These are phyloP conservation scores for Dactylis glomerata DNA, from an alignment of 176 grass and related monocot species.

Conservation along the genomic window DNA sequence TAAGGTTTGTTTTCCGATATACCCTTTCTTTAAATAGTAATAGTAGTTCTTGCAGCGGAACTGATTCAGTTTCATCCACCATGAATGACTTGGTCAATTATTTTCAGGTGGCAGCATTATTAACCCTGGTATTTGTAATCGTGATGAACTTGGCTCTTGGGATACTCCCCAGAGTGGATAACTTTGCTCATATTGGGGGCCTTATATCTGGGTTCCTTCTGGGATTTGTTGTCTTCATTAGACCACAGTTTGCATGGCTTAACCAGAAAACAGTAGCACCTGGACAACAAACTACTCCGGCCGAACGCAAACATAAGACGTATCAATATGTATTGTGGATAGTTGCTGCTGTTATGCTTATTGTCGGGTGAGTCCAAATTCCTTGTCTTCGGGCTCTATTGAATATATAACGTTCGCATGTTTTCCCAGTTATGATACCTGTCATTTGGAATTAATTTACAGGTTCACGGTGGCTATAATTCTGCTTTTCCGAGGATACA, in stretches of 20 bases:
- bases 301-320: constrained; percentile 56
- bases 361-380: constrained; percentile 44
- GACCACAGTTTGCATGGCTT: constrained; percentile 70
- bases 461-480: constrained; percentile 59
- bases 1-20: constrained; percentile 46
- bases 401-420: background rate
- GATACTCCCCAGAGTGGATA: constrained; percentile 74
- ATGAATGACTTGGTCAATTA: background rate
- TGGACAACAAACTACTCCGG: constrained; percentile 10
- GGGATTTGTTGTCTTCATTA: constrained; percentile 77
- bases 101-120: constrained; percentile 59
- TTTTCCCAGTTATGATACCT: constrained; percentile 16
- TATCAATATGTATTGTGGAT: constrained; percentile 85
- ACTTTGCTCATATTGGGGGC: constrained; percentile 94
- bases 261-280: constrained; percentile 33
- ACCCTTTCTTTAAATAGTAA: background rate
- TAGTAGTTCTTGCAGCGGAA: background rate
- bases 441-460: constrained; percentile 21
- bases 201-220: constrained; percentile 87
- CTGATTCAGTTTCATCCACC: background rate
- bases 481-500: constrained; percentile 67
- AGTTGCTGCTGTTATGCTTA: constrained; percentile 38
- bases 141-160: constrained; percentile 76
- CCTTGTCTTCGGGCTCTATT: background rate
- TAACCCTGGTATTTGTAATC: constrained; percentile 57